Base-by-base conservation (phyloP, 805 yeast species). In the Blastobotrys robertii region DNA sequence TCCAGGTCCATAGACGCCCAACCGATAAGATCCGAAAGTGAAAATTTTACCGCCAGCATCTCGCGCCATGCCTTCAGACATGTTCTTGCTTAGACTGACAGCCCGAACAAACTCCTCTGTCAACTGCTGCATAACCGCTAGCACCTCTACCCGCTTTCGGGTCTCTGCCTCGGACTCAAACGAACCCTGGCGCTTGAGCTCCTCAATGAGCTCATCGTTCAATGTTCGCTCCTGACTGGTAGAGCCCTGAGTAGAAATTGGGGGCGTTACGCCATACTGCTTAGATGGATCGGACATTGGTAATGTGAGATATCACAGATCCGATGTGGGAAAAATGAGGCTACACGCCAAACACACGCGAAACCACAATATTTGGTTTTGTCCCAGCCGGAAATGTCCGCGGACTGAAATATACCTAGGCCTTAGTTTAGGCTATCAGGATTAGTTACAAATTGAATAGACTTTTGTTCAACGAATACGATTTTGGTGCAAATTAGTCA, bases 21-120 rank as follows among this genome's bases (percentile, higher is more conserved):
- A 66, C 49, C 96, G 71, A 57, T 88, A 92, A 1, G 97, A 87
- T 1, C 98, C 98, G 66, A 75, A 92, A 0, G 97, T 87, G 60
- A 88, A 92, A n/a, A 92, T 77, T 60, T 92, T 92, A 31, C 98
- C 98, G 32, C 98, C 98, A 0, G 97, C 94, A 62, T 92, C 98
- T 44, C 68, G 73, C 0, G 97, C 95, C 97, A 92, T 87, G 2
- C 97, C 96, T 47, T 92, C 97, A 30, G 87, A 78, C 96, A 92
- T 87, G 57, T 90, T 88, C 57, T 83, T 87, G 48, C 72, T 76
- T 50, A 76, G 72, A 2, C 94, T 81, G 7, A 87, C 97, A 10
- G 65, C 73, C 55, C 76, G 83, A 1, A 92, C 98, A 64, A 90
- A 90, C 50, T 81, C 84, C 53, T 81, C 75, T 0, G 84, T 75